A percentile compares a stretch with the other conserved stretches of the same genome.
Evolutionary conservation across 192 early-diverging fungal genomes (phyloP).

Genomic region (Backusella parvicylindrica): DNA sequence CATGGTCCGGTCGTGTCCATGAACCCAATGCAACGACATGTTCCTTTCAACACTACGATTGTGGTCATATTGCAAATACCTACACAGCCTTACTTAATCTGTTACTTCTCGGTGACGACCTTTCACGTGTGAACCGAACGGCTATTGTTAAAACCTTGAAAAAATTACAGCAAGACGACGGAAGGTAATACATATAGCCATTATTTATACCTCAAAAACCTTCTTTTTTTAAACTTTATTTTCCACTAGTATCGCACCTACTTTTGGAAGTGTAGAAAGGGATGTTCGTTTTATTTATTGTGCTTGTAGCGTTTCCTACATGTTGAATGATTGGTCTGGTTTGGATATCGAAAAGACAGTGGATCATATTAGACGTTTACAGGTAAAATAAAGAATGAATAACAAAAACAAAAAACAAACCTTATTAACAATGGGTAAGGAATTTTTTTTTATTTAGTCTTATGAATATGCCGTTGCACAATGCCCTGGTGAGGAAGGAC

Average conservation of each 20-base stretch:
- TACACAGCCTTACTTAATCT: conserved; percentile 86
- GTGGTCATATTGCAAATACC: conserved; percentile 73
- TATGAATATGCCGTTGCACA: conserved; percentile 82
- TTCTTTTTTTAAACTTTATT: neutral
- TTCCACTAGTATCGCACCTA: conserved; percentile 60
- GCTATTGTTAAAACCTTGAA: conserved; percentile 61
- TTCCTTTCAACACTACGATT: conserved; percentile 40
- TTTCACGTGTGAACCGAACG: conserved; percentile 71
- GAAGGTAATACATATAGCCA: conserved; percentile 56
- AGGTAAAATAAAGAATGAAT: conserved; percentile 35
- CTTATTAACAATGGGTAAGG: neutral
- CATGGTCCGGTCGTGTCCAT: conserved; percentile 59
- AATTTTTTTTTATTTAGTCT: conserved; percentile 20
- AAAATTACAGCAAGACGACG: conserved; percentile 69
- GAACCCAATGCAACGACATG: conserved; percentile 31
- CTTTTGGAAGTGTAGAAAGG: conserved; percentile 63
- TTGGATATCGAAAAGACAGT: conserved; percentile 61
- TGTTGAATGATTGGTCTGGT: conserved; percentile 89
- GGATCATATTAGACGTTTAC: conserved; percentile 55
- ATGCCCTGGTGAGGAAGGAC: conserved; percentile 75
- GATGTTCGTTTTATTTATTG: conserved; percentile 93
- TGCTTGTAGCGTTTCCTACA: conserved; percentile 76
- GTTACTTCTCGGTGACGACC: conserved; percentile 85
- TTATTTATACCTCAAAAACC: too few species aligned
- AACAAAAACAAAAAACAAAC: conserved; percentile 17